A percentile compares a stretch with the other conserved stretches of the same genome.
Evolutionary conservation across 306 rosid species (phyloP).

Genomic region (Pterocarpus macrocarpus): DNA sequence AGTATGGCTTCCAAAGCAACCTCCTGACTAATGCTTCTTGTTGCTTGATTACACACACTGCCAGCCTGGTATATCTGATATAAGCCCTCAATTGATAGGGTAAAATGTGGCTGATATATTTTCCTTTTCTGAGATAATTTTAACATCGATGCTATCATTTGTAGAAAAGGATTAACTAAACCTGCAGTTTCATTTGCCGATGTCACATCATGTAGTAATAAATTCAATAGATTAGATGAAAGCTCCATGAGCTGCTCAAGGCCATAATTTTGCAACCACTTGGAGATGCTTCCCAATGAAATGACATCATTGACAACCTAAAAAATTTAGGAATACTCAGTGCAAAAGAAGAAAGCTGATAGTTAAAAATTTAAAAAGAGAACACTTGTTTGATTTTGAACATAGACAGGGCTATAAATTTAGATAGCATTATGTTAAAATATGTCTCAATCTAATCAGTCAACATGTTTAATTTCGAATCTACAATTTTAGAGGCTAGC

Average conservation of each 20-base stretch:
- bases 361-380: background rate
- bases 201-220: slow-evolving; percentile 57
- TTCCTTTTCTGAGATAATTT: slow-evolving; percentile 79
- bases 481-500: slow-evolving; percentile 18
- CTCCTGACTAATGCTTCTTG: slow-evolving; percentile 50
- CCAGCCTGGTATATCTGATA: slow-evolving; percentile 65
- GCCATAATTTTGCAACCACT: slow-evolving; percentile 81
- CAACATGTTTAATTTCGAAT: slow-evolving; percentile 6
- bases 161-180: slow-evolving; percentile 63
- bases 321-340: slow-evolving; percentile 30
- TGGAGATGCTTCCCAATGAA: slow-evolving; percentile 65
- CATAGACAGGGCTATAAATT: slow-evolving; percentile 9
- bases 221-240: slow-evolving; percentile 64
- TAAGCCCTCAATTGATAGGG: slow-evolving; percentile 73
- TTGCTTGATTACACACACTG: slow-evolving; percentile 40
- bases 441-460: slow-evolving; percentile 25
- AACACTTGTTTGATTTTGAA: slow-evolving; percentile 16
- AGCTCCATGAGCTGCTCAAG: slow-evolving; percentile 90
- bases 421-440: slow-evolving; percentile 5
- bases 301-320: slow-evolving; percentile 75
- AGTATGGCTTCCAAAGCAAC: slow-evolving; percentile 75
- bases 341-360: slow-evolving; percentile 15
- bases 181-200: slow-evolving; percentile 52
- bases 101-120: slow-evolving; percentile 77
- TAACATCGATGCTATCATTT: slow-evolving; percentile 59